Conservation (phyloP, 2,329 filamentous ascomycete genomes). For the Fusarium staphyleae region DNA sequence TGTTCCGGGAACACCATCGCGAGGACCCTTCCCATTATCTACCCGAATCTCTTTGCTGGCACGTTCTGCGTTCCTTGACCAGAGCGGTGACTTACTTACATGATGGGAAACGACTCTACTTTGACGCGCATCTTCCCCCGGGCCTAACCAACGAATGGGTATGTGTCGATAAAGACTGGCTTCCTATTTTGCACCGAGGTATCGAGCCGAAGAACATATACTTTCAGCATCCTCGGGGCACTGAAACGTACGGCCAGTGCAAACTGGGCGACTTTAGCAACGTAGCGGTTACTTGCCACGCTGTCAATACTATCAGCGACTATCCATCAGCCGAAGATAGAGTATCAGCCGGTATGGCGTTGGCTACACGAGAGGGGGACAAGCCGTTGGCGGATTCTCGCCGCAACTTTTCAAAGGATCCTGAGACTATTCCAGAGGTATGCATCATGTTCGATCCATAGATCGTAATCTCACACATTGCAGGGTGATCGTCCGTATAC, state of each 20-base stretch:
- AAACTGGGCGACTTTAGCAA: conserved; percentile 59
- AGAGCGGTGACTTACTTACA: conserved; percentile 62
- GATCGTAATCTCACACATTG: neutral
- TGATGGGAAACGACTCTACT: conserved; percentile 50
- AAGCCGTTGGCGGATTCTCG: conserved; percentile 17
- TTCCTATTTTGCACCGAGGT: conserved; percentile 58
- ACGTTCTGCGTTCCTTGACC: conserved; percentile 57
- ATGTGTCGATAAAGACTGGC: conserved; percentile 53
- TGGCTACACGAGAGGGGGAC: conserved; percentile 25
- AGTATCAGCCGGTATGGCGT: conserved; percentile 10
- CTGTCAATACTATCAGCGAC: conserved; percentile 1
- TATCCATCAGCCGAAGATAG: neutral
- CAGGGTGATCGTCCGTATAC: conserved; percentile 47
- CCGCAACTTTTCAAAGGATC: neutral
- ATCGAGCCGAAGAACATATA: conserved; percentile 58
- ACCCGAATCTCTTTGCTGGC: conserved; percentile 63
- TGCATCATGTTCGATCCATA: neutral
- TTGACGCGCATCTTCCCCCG: conserved; percentile 9
- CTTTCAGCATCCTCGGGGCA: conserved; percentile 56
- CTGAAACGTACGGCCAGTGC: conserved; percentile 60
- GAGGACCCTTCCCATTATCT: conserved; percentile 46
- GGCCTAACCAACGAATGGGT: conserved; percentile 13
- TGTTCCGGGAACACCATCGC: conserved; percentile 46
- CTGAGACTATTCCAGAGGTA: conserved; percentile 22
- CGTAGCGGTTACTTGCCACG: conserved; percentile 51